phyloP scores from a whole-genome alignment of 306 rosid species.

The Abrus precatorius region DNA sequence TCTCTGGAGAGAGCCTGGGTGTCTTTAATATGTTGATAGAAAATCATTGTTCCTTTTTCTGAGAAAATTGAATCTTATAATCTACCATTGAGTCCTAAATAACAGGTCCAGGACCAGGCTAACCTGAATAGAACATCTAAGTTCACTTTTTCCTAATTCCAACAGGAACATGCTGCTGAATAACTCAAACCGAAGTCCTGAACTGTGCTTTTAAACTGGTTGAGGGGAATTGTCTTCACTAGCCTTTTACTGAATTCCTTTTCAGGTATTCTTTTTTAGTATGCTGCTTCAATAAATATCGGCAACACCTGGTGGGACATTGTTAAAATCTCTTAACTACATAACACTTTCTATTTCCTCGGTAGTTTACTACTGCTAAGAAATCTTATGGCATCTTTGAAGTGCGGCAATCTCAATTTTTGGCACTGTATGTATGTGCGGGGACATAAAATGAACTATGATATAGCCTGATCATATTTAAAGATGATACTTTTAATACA shows the following conservation, averaged over 20 bases:
- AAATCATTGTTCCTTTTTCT: conserved; percentile 3
- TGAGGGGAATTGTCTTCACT: conserved; percentile 7
- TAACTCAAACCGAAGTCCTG: background rate
- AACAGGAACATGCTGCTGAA: conserved; percentile 15
- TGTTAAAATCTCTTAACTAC: conserved; percentile 31
- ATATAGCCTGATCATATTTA: conserved; percentile 28
- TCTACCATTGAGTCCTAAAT: conserved; percentile 9
- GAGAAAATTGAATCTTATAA: conserved; percentile 17
- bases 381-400: conserved; percentile 22
- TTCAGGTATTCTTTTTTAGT: conserved; percentile 18
- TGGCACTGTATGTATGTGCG: conserved; percentile 13
- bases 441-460: conserved; percentile 28
- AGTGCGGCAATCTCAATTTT: conserved; percentile 14
- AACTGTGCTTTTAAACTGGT: conserved; percentile 17
- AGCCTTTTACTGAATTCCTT: conserved; percentile 22
- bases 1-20: too few species aligned
- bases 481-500: conserved; percentile 2
- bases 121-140: conserved; percentile 14
- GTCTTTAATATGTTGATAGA: conserved; percentile 30
- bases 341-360: conserved; percentile 9
- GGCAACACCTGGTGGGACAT: conserved; percentile 18
- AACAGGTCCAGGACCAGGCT: background rate
- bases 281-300: conserved; percentile 25
- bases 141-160: background rate
- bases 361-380: conserved; percentile 11